Evolutionary conservation across 345 rosid genomes (phyloP).

Genomic region (Arabidopsis arenosa): DNA sequence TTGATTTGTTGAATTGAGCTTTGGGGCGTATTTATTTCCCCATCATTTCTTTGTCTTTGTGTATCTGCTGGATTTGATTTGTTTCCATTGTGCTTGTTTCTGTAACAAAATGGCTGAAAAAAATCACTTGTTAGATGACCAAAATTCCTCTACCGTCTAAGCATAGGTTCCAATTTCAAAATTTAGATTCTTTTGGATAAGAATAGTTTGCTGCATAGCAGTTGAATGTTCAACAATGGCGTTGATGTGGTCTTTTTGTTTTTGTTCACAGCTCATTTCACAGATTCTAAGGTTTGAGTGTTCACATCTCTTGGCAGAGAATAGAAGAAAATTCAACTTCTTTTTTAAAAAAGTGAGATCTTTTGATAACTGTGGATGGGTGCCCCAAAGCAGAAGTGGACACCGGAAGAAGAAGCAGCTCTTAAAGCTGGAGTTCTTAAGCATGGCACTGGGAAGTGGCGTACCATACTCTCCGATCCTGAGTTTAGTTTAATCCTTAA

Average conservation of each 20-base stretch:
- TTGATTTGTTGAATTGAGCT: conserved; percentile 19
- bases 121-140: too few relatives aligned
- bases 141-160: too few relatives aligned
- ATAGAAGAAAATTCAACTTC: conserved; percentile 15
- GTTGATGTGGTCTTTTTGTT: neutral
- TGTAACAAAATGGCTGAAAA: too few relatives aligned
- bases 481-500: conserved; percentile 72
- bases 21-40: conserved; percentile 1
- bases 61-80: neutral
- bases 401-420: conserved; percentile 98
- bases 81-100: too few relatives aligned
- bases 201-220: neutral
- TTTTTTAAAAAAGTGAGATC: neutral
- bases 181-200: neutral
- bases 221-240: conserved; percentile 4
- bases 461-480: conserved; percentile 91
- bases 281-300: conserved; percentile 31
- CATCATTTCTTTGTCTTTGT: conserved; percentile 1
- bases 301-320: conserved; percentile 38
- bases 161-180: neutral
- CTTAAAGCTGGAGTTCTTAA: conserved; percentile 92
- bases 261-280: neutral
- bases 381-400: conserved; percentile 99
- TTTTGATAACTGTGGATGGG: conserved; percentile 64
- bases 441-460: conserved; percentile 98